Evolutionary conservation across 1,139 yeast species (phyloP).

Genomic region (Wickerhamomyces sp.): DNA sequence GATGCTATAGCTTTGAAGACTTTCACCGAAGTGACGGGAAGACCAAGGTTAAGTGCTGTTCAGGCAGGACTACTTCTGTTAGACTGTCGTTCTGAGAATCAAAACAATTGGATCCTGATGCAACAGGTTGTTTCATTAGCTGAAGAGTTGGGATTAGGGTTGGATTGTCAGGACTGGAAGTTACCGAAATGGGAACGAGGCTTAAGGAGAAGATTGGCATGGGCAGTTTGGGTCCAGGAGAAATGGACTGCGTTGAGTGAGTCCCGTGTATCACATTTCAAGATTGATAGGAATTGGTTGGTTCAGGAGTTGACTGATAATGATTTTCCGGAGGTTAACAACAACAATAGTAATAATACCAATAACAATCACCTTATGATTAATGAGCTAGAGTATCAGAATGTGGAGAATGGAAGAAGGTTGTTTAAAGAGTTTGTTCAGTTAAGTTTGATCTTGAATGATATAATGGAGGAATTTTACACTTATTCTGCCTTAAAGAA

Average conservation of each 20-base stretch:
- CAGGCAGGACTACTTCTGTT: constrained; percentile 69
- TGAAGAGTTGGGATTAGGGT: constrained; percentile 80
- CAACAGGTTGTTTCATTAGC: constrained; percentile 83
- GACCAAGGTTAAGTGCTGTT: constrained; percentile 76
- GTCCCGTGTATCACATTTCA: constrained; percentile 72
- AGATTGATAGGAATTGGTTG: constrained; percentile 62
- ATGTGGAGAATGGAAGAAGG: constrained; percentile 62
- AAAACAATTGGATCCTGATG: constrained; percentile 73
- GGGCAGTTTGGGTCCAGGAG: constrained; percentile 91
- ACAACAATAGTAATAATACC: no score
- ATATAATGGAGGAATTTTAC: constrained; percentile 64
- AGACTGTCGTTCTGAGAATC: constrained; percentile 53
- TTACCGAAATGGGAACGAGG: constrained; percentile 93
- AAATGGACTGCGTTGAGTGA: constrained; percentile 81
- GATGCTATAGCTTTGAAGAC: constrained; percentile 53
- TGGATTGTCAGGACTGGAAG: constrained; percentile 84
- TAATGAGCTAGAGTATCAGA: not conserved
- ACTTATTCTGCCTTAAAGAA: constrained; percentile 61
- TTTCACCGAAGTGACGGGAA: constrained; percentile 54
- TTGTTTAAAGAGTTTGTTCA: constrained; percentile 68
- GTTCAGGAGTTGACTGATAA: constrained; percentile 60
- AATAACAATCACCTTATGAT: not conserved
- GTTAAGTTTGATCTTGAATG: constrained; percentile 64
- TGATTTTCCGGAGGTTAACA: constrained; percentile 59
- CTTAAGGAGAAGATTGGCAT: constrained; percentile 73